Base-by-base conservation (phyloP, 129 eudicot species). In the Pseudognaphalium luteoalbum region DNA sequence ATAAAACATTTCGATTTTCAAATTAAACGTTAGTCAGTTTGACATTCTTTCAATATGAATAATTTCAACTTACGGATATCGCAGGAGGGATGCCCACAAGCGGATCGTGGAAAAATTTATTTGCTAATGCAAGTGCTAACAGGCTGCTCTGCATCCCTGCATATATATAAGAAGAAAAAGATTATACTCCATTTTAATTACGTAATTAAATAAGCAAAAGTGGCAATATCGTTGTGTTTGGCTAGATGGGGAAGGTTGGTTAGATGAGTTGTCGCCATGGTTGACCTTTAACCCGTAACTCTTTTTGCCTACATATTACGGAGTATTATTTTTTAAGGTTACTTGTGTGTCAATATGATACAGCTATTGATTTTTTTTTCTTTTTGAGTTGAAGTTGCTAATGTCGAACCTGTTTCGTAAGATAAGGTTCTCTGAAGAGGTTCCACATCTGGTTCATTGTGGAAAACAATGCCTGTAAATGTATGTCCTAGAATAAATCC, bases 71-170 rank as follows among this genome's bases (percentile, higher is more conserved):
- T 84, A 89, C 97, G 19, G 96, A 92, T 60, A 89, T 92, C 6
- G 97, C 97, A 12, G 97, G 97, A 68, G 96, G 96, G 67, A 92
- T 87, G 21, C 93, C 78, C 47, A 92, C 93, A 16, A 89, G 86
- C 0, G 97, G 96, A 80, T 92, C 92, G 77, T 87, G 78, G 72
- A 92, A 92, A 47, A 92, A 92, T 52, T 60, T 89, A 81, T 92
- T 92, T 34, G 97, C 97, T 72, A 92, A 91, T 66, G 97, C 96
- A 56, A 92, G 93, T 41, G 93, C 97, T 69, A 92, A 71, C 79
- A 92, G 88, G 71, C 97, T 89, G 84, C 97, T 92, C 80, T 92
- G 97, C 97, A 92, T 92, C 28, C 97, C 97, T 89, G 39, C 97
- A 96, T 89, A 19, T 89, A 19, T 62, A 41, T 11, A 20, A 76